Conservation (phyloP, 805 yeast genomes). For the Suhomyces kilbournensis region DNA sequence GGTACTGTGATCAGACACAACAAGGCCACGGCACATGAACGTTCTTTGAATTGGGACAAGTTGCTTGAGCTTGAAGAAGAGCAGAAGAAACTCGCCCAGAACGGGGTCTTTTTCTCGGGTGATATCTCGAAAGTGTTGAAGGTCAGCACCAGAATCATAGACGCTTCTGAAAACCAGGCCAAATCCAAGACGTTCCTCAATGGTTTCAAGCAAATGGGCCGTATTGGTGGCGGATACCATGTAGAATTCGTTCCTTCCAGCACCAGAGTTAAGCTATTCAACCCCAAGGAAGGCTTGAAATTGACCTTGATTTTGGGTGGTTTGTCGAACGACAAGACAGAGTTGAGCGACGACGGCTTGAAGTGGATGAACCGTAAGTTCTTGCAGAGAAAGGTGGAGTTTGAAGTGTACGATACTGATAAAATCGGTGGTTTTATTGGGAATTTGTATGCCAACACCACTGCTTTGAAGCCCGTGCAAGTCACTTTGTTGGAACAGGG, state of each 20-base stretch:
- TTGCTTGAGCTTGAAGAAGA: slow-evolving; percentile 65
- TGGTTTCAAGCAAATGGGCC: slow-evolving; percentile 63
- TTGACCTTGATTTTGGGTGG: slow-evolving; percentile 78
- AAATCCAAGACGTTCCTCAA: slow-evolving; percentile 74
- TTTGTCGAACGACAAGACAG: slow-evolving; percentile 42
- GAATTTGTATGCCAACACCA: slow-evolving; percentile 52
- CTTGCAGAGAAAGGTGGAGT: slow-evolving; percentile 70
- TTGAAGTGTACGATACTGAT: slow-evolving; percentile 68
- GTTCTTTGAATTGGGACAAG: slow-evolving; percentile 75
- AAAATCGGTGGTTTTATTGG: slow-evolving; percentile 82
- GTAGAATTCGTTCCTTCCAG: slow-evolving; percentile 73
- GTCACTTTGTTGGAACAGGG: slow-evolving; percentile 59
- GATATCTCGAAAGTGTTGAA: slow-evolving; percentile 47
- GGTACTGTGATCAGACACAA: slow-evolving; percentile 79
- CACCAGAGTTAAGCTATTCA: slow-evolving; percentile 60
- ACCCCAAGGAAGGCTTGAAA: slow-evolving; percentile 70
- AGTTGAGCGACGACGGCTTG: slow-evolving; percentile 47
- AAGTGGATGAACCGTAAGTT: slow-evolving; percentile 52
- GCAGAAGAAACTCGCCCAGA: slow-evolving; percentile 50
- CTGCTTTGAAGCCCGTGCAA: slow-evolving; percentile 52
- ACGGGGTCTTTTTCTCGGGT: slow-evolving; percentile 58
- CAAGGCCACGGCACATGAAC: slow-evolving; percentile 62
- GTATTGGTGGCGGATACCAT: slow-evolving; percentile 53
- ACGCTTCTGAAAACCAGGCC: slow-evolving; percentile 71
- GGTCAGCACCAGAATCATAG: slow-evolving; percentile 60